Evolutionary conservation across 2,329 filamentous ascomycete species (phyloP), one percentile per base, ranked within the genome.

Genomic region (Orbilia javanica): DNA sequence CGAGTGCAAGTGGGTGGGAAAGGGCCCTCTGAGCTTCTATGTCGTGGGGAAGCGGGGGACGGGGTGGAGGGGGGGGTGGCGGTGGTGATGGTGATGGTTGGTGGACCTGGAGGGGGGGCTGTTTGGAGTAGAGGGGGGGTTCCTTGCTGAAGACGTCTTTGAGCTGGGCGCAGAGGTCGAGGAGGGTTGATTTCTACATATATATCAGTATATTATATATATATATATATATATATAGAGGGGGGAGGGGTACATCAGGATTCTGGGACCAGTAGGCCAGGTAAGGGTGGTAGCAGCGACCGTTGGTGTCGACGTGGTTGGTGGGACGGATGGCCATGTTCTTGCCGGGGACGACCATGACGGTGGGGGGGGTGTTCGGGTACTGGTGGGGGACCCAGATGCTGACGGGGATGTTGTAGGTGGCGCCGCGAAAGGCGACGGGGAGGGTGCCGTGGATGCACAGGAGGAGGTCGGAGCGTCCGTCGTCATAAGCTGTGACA

Each of bases 311-410:
- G 77, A 99, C 94, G 86, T 99, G 94, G 83, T 99, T 96, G 0
- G 96, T 96, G 0, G 94, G 93, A 20, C 95, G 89, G 48, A 99
- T 91, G 80, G 92, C 85, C 93, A 99, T 98, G 80, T 90, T 92
- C 80, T 93, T 91, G 4, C 92, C 93, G 1, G 96, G 94, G 5
- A 90, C 94, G 48, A 98, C 93, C 84, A 97, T 98, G 74, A 92
- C 89, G 55, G 98, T 88, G 0, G 96, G 96, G 0, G 93, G 88
- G 82, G 97, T 93, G 79, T 89, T 88, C 0, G 96, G 96, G 83
- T 98, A 99, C 67, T 90, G 89, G 83, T 97, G 93, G 3, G 96
- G 96, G 52, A 98, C 88, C 95, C 96, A 98, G 88, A 98, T 85
- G 79, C 93, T 92, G 80, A 99, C 87, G 22, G 96, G 96, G 82